Conservation (phyloP, 257 asterid species). For the Ehretia macrophylla region DNA sequence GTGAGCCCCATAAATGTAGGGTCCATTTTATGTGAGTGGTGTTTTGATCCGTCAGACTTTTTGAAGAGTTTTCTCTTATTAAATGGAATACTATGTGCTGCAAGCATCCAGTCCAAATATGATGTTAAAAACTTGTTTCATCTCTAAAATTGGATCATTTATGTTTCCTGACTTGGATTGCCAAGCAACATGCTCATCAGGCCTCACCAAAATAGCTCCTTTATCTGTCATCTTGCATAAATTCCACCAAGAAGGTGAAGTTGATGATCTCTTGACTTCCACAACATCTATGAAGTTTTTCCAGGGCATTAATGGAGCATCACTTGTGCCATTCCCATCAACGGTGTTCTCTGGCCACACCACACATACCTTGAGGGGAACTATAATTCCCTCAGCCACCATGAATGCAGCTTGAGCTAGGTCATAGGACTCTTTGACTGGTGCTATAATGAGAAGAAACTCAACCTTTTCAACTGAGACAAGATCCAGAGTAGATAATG, state of each 20-base stretch:
- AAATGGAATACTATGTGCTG: too few relatives aligned
- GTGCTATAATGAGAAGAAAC: constrained; percentile 80
- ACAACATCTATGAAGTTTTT: constrained; percentile 50
- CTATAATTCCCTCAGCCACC: constrained; percentile 51
- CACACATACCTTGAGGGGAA: constrained; percentile 55
- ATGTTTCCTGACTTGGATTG: constrained; percentile 34
- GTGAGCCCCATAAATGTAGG: too few relatives aligned
- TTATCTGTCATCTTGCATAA: constrained; percentile 54
- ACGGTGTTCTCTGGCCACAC: constrained; percentile 50
- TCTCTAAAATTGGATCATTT: constrained; percentile 31
- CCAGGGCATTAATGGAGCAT: constrained; percentile 53
- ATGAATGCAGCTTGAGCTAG: constrained; percentile 63
- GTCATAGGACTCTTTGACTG: constrained; percentile 53
- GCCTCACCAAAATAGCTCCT: constrained; percentile 89
- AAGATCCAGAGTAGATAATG: constrained; percentile 22
- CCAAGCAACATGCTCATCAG: constrained; percentile 96
- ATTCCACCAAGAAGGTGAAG: constrained; percentile 79
- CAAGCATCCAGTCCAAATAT: constrained; percentile 31
- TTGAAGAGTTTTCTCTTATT: too few relatives aligned
- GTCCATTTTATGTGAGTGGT: too few relatives aligned
- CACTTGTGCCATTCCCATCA: constrained; percentile 29
- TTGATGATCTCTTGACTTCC: constrained; percentile 36
- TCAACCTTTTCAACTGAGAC: constrained; percentile 50
- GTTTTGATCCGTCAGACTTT: too few relatives aligned
- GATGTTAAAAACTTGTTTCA: constrained; percentile 43